These are phyloP conservation scores for Leishmania guyanensis DNA, from an alignment of 208 protist genomes.

Conservation along the genomic window DNA sequence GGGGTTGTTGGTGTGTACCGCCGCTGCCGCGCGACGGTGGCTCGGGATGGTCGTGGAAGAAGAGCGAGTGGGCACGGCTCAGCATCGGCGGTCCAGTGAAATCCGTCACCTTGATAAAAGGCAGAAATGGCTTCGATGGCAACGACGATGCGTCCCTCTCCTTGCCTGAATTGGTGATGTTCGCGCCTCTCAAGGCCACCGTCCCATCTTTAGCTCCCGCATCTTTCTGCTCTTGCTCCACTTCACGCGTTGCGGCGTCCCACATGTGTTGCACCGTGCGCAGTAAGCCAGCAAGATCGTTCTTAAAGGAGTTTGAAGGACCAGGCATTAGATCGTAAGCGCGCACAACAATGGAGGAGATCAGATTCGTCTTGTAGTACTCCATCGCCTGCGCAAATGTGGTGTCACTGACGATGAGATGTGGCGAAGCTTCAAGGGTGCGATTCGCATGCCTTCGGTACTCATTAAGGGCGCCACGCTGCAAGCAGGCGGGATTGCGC, in stretches of 20 bases:
- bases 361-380: slow-evolving; percentile 30
- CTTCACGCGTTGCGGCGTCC: slow-evolving; percentile 22
- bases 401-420: slow-evolving; percentile 32
- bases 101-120: slow-evolving; percentile 4
- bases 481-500: slow-evolving; percentile 9
- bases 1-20: slow-evolving; percentile 21
- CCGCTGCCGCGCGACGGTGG: slow-evolving; percentile 8
- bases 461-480: slow-evolving; percentile 8
- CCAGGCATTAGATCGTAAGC: slow-evolving; percentile 22
- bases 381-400: slow-evolving; percentile 28
- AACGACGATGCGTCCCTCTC: background rate
- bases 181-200: background rate
- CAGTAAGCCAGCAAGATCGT: slow-evolving; percentile 24
- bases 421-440: slow-evolving; percentile 31
- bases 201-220: slow-evolving; percentile 1
- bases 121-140: background rate
- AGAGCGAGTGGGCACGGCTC: background rate
- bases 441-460: slow-evolving; percentile 33
- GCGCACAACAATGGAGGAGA: slow-evolving; percentile 37
- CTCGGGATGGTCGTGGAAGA: background rate
- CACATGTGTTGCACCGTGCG: slow-evolving; percentile 37
- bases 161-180: background rate
- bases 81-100: background rate
- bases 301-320: slow-evolving; percentile 5
- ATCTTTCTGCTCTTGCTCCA: background rate